phyloP scores from a whole-genome alignment of 2,329 filamentous ascomycete genomes.

The Bipolaris oryzae region DNA sequence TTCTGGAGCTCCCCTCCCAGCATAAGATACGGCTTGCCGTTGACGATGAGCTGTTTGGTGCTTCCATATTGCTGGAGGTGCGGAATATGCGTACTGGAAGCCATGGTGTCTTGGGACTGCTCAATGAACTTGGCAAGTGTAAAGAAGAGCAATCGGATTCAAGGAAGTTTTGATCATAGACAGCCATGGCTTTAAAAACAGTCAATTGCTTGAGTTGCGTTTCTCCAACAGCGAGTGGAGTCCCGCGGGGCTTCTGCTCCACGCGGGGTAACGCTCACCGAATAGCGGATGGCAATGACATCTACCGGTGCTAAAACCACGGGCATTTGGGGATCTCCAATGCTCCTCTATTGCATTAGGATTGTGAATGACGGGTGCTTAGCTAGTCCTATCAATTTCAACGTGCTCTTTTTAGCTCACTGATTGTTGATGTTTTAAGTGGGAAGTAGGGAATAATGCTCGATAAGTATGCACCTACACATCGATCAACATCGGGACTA shows the following conservation, averaged over 20 bases:
- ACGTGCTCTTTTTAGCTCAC: background rate
- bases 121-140: background rate
- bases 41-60: slow-evolving; percentile 49
- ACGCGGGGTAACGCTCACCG: slow-evolving; percentile 11
- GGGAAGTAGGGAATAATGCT: background rate
- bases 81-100: slow-evolving; percentile 20
- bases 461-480: background rate
- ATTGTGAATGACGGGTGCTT: background rate
- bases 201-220: background rate
- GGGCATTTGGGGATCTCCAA: background rate
- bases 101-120: slow-evolving; percentile 3
- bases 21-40: slow-evolving; percentile 54
- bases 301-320: slow-evolving; percentile 14
- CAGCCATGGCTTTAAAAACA: background rate
- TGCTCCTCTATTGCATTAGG: background rate
- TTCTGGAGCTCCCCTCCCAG: slow-evolving; percentile 57
- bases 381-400: background rate
- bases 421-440: background rate
- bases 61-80: slow-evolving; percentile 29
- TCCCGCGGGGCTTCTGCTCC: background rate
- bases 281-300: background rate
- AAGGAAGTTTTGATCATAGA: too few species aligned
- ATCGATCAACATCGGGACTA: background rate
- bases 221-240: background rate
- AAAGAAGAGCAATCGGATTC: background rate